Conservation (phyloP, 2,329 filamentous ascomycete genomes). For the Monosporascus sp. region DNA sequence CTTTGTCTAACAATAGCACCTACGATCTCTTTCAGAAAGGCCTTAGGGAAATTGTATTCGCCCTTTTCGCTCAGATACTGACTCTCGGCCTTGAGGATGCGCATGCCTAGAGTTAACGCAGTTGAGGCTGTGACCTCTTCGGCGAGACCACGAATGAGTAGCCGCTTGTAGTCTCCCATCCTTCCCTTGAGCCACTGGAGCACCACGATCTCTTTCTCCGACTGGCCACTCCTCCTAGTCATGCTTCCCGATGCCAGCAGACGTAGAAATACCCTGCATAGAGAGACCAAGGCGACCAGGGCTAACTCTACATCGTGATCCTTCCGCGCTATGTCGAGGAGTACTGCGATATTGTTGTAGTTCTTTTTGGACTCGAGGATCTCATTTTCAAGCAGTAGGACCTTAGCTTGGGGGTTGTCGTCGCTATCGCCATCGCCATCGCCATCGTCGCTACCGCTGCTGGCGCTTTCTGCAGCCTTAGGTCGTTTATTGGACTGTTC, state of each 20-base stretch:
- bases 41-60: constrained; percentile 64
- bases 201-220: constrained; percentile 70
- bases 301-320: constrained; percentile 50
- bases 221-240: constrained; percentile 57
- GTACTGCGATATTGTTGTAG: constrained; percentile 81
- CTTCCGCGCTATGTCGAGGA: constrained; percentile 58
- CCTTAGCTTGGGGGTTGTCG: constrained; percentile 56
- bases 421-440: constrained; percentile 26
- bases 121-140: constrained; percentile 63
- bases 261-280: constrained; percentile 82
- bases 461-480: constrained; percentile 42
- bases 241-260: constrained; percentile 72
- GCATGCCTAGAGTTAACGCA: constrained; percentile 75
- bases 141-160: constrained; percentile 58
- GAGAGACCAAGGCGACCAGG: constrained; percentile 68
- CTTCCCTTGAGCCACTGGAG: constrained; percentile 74
- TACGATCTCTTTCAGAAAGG: constrained; percentile 63
- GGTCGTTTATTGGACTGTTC: constrained; percentile 47
- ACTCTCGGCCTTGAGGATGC: constrained; percentile 74
- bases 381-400: constrained; percentile 71
- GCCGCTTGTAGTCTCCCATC: constrained; percentile 64
- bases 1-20: constrained; percentile 54
- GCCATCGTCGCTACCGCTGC: constrained; percentile 40
- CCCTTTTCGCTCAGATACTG: constrained; percentile 55
- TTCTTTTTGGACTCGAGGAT: constrained; percentile 83